phyloP scores from a whole-genome alignment of 164 flowering plant genomes.

The Berberis thunbergii region DNA sequence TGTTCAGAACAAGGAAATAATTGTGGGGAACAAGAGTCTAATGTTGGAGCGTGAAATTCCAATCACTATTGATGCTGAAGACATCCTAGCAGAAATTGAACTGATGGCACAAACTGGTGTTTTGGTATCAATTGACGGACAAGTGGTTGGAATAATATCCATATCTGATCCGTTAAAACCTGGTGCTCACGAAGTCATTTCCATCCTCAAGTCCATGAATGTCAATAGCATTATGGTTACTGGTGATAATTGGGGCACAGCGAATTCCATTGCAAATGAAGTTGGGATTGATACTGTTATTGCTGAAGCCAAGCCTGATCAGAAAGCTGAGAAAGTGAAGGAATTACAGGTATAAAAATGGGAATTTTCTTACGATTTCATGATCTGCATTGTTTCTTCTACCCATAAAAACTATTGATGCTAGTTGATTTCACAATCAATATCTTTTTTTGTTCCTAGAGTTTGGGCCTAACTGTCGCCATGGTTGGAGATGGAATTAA shows the following conservation, averaged over 20 bases:
- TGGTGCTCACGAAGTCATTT: conserved; percentile 56
- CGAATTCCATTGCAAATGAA: conserved; percentile 66
- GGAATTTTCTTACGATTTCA: too few relatives aligned
- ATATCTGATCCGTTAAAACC: conserved; percentile 89
- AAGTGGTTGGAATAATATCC: conserved; percentile 53
- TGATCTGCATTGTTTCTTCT: too few relatives aligned
- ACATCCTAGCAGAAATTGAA: conserved; percentile 52
- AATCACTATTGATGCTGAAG: conserved; percentile 55
- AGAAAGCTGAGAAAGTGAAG: conserved; percentile 74
- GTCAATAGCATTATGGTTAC: conserved; percentile 72
- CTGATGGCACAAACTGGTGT: conserved; percentile 74
- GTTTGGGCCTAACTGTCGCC: conserved; percentile 46
- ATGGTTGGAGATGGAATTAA: conserved; percentile 92
- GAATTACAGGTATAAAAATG: conserved; percentile 54
- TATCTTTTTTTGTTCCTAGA: conserved; percentile 20
- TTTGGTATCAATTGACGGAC: conserved; percentile 50
- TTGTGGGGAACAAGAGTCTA: conserved; percentile 76
- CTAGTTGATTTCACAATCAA: not conserved
- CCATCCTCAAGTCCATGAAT: conserved; percentile 74
- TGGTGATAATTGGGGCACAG: conserved; percentile 93
- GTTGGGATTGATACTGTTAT: conserved; percentile 65
- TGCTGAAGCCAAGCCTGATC: conserved; percentile 82
- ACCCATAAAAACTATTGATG: too few relatives aligned
- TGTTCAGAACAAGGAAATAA: conserved; percentile 45
- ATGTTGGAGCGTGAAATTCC: conserved; percentile 42